Base-by-base conservation (phyloP, 176 grass and related monocot genomes). In the Avena eriantha region DNA sequence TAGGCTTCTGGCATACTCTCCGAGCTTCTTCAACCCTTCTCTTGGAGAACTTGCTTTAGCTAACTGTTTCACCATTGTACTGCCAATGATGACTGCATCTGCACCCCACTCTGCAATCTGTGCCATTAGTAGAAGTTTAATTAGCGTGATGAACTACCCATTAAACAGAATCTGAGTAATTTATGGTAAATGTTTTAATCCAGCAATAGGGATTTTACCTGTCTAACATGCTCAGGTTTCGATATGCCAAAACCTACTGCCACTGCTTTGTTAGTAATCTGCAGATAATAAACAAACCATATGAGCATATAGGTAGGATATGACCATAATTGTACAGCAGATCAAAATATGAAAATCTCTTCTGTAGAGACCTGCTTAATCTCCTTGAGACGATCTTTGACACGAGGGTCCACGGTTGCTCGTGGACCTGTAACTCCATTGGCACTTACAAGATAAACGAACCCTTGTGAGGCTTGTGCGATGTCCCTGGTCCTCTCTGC, bases 181-280 rank as follows among this genome's bases (percentile, higher is more conserved):
- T 71, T 21, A 1, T 71, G 9, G 68, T 41, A 10, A 71, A 11
- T 43, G 1, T 71, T 10, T 2, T 19, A 43, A 70, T 43, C 36
- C 1, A n/a, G 9, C 8, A 16, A 54, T 33, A 48, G 1, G 12
- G 9, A 18, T 19, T 46, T 82, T 53, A 97, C 95, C 91, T 95
- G 95, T 51, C 87, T 87, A 68, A 93, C 93, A 78, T 98, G 95
- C 6, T 93, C 95, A 1, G 95, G 93, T 33, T 65, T 93, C 2
- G 95, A 98, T 85, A 98, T 98, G 69, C 95, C 93, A 41, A 87
- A 98, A 14, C 95, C 95, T 80, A 98, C 95, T 51, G 89, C 91
- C 53, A 98, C 95, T 55, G 95, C 82, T 88, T 98, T 98, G 73
- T 86, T 69, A 23, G 95, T 95, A 71, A 85, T 76, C 64, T 98